These are phyloP conservation scores for Euphorbia corollata DNA, from an alignment of 441 rosid genomes.

Conservation along the genomic window DNA sequence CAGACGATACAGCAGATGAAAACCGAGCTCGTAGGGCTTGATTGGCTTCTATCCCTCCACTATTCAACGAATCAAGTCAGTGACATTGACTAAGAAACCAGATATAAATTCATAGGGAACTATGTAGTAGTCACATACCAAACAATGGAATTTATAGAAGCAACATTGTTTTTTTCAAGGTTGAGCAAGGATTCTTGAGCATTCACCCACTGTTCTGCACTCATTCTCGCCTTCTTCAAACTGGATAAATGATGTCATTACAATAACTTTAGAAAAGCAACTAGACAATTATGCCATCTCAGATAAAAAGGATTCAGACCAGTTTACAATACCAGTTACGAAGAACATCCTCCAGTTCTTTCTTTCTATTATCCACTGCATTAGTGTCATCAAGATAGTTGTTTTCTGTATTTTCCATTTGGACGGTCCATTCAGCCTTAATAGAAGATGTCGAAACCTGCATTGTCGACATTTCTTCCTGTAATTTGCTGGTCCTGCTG, in stretches of 20 bases:
- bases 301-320: background rate
- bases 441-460: slow-evolving; percentile 67
- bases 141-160: slow-evolving; percentile 78
- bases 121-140: slow-evolving; percentile 36
- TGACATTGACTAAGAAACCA: slow-evolving; percentile 6
- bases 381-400: slow-evolving; percentile 59
- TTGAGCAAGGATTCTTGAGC: slow-evolving; percentile 81
- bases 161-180: slow-evolving; percentile 68
- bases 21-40: slow-evolving; percentile 51
- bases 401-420: slow-evolving; percentile 77
- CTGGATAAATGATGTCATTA: slow-evolving; percentile 33
- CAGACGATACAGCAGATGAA: slow-evolving; percentile 69
- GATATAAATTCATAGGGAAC: slow-evolving; percentile 2
- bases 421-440: slow-evolving; percentile 67
- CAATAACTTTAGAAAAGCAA: slow-evolving; percentile 8
- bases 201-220: slow-evolving; percentile 74
- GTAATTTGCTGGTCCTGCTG: slow-evolving; percentile 63
- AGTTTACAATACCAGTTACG: slow-evolving; percentile 49
- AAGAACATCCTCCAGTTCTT: slow-evolving; percentile 65
- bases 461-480: slow-evolving; percentile 90
- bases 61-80: slow-evolving; percentile 19
- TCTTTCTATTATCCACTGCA: slow-evolving; percentile 72
- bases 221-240: slow-evolving; percentile 65
- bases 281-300: background rate
- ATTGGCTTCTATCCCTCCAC: slow-evolving; percentile 79